Percentiles rank a stretch among this genome's conserved stretches.
These are phyloP conservation scores for Boeremia exigua DNA, from an alignment of 2,329 filamentous ascomycete genomes.

Conservation along the genomic window DNA sequence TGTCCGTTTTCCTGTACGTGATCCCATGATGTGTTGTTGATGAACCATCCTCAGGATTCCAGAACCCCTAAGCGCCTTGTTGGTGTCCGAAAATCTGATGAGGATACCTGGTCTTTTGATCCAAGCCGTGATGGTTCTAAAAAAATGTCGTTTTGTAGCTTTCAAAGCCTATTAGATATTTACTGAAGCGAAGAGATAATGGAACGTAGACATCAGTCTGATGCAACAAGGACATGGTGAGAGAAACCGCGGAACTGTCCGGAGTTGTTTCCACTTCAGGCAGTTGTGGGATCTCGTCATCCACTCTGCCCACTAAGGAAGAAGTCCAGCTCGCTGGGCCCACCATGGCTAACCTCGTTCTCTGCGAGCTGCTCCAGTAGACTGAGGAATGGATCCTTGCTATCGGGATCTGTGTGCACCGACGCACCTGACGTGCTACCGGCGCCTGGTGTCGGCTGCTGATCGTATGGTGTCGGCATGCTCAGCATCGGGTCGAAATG, in stretches of 20 bases:
- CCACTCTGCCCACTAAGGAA: conserved; percentile 61
- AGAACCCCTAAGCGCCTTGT: conserved; percentile 17
- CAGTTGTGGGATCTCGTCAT: conserved; percentile 18
- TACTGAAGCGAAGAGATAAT: conserved; percentile 14
- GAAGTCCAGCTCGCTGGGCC: conserved; percentile 78
- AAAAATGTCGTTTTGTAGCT: conserved; percentile 1
- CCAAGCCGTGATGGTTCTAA: conserved; percentile 4
- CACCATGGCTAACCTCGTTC: conserved; percentile 73
- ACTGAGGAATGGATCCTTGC: conserved; percentile 79
- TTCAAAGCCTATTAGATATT: conserved; percentile 11
- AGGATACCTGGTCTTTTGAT: conserved; percentile 1
- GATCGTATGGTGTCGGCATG: conserved; percentile 49
- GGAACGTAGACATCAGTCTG: conserved; percentile 1
- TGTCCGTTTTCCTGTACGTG: conserved; percentile 9
- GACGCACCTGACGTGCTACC: conserved; percentile 50
- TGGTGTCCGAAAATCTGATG: conserved; percentile 7
- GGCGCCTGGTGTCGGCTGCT: conserved; percentile 54
- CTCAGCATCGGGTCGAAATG: conserved; percentile 51
- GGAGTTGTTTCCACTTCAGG: conserved; percentile 11
- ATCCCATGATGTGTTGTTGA: conserved; percentile 11
- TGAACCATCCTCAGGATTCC: conserved; percentile 12
- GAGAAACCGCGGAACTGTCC: conserved; percentile 7
- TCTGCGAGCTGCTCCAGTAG: conserved; percentile 82
- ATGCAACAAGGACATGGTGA: not conserved
- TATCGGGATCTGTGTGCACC: conserved; percentile 58